These are phyloP conservation scores for Camptophora hylomeconis DNA, from an alignment of 2,329 filamentous ascomycete species.

Conservation along the genomic window DNA sequence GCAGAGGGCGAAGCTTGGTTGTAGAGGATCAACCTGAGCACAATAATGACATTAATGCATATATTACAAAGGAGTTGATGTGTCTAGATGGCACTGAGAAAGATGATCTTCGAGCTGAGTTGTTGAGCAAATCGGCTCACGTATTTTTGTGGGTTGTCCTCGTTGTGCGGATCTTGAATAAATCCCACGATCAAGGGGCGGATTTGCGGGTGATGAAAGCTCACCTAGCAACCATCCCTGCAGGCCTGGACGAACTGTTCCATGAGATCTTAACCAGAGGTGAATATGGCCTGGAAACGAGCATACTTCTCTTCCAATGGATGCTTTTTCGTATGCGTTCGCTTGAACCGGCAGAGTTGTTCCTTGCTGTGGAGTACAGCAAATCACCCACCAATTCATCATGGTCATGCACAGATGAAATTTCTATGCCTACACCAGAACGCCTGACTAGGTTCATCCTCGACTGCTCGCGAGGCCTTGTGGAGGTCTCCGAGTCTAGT, in stretches of 20 bases:
- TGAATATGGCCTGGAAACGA: constrained; percentile 5
- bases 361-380: constrained; percentile 4
- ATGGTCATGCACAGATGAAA: background rate
- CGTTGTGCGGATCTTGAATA: constrained; percentile 30
- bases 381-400: constrained; percentile 4
- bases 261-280: constrained; percentile 9
- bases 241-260: constrained; percentile 10
- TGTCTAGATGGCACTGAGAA: constrained; percentile 12
- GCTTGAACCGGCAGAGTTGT: constrained; percentile 10
- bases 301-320: constrained; percentile 8
- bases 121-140: constrained; percentile 17
- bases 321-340: constrained; percentile 10
- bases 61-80: constrained; percentile 16
- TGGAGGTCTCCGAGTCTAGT: constrained; percentile 17
- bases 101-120: constrained; percentile 15
- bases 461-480: constrained; percentile 21
- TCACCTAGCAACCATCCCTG: constrained; percentile 23
- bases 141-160: constrained; percentile 34
- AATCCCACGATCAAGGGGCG: constrained; percentile 21
- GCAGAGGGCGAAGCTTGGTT: constrained; percentile 3
- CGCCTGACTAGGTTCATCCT: constrained; percentile 13
- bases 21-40: constrained; percentile 7
- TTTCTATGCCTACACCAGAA: constrained; percentile 4
- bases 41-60: constrained; percentile 5
- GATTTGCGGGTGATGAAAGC: constrained; percentile 26